Conservation (phyloP, 1,284 basidiomycete genomes). For the Leccinum ponderosum region DNA sequence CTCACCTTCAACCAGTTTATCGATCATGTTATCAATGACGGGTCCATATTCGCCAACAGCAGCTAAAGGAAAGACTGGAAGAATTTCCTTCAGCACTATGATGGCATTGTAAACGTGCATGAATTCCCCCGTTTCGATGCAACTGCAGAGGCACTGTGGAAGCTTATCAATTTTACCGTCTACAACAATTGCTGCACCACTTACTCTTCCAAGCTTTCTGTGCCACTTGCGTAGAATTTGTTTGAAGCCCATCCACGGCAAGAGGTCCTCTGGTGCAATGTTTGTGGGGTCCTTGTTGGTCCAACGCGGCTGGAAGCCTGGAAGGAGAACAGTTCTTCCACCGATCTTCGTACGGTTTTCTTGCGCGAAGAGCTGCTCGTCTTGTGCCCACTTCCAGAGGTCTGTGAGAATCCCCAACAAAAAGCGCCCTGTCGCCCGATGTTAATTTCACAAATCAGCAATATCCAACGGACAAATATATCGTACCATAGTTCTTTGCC, state of each 20-base stretch:
- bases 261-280: constrained; percentile 51
- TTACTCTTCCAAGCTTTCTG: constrained; percentile 64
- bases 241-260: constrained; percentile 74
- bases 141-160: constrained; percentile 58
- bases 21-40: constrained; percentile 64
- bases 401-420: constrained; percentile 78
- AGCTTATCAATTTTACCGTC: constrained; percentile 4
- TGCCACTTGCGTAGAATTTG: constrained; percentile 83
- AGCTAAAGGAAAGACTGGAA: constrained; percentile 83
- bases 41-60: constrained; percentile 56
- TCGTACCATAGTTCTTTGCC: constrained; percentile 88
- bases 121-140: constrained; percentile 78
- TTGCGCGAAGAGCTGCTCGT: constrained; percentile 64
- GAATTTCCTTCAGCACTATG: constrained; percentile 85
- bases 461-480: constrained; percentile 1
- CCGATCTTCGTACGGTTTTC: constrained; percentile 67
- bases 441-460: background rate
- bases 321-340: constrained; percentile 62
- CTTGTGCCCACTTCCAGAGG: constrained; percentile 73
- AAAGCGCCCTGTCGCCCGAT: constrained; percentile 67
- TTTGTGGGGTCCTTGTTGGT: constrained; percentile 43
- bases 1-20: constrained; percentile 71
- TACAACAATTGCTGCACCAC: background rate
- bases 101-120: constrained; percentile 96
- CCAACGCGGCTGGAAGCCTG: constrained; percentile 63